Evolutionary conservation across 306 rosid species (phyloP), one percentile per base, ranked within the genome.

Genomic region (Fragaria iinumae): DNA sequence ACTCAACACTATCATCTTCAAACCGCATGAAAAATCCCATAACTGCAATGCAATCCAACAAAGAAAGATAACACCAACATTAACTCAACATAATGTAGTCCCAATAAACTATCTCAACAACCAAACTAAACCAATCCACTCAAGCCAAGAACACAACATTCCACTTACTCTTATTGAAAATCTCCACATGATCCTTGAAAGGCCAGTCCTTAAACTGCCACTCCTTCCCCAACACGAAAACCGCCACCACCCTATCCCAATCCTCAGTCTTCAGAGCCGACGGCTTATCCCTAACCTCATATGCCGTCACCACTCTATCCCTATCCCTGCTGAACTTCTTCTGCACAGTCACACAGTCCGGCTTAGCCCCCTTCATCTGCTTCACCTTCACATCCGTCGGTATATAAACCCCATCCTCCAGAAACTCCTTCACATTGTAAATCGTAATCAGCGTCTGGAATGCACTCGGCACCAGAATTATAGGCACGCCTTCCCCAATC

Each of bases 261-360:
- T 96, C 99, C 82, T 96, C 99, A 0, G 91, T 63, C 83, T 92
- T 96, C 72, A 96, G 85, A 0, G 93, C 80, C 10, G 99, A 91
- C 1, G 98, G 97, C 85, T 96, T 96, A 77, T 96, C 99, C 84
- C 99, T 88, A 3, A 96, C 99, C 83, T 96, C 99, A 81, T 96
- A 96, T 8, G 99, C 99, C 3, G 98, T 86, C 43, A 96, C 98
- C 21, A 87, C 98, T 59, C 98, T 87, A 63, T 86, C 89, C 76
- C 89, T 83, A 43, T 96, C 99, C 93, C 99, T 88, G 36, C 99
- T 96, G 25, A 96, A 93, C 91, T 96, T 96, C 91, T 96, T 92
- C 90, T 96, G 98, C 78, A 96, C 98, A 4, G 99, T 96, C 3
- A 96, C 99, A 11, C 99, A 96, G 44, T 96, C 99, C 0, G 98